Base-by-base conservation (phyloP, 805 yeast genomes). In the Myxozyma vanderwaltii region DNA sequence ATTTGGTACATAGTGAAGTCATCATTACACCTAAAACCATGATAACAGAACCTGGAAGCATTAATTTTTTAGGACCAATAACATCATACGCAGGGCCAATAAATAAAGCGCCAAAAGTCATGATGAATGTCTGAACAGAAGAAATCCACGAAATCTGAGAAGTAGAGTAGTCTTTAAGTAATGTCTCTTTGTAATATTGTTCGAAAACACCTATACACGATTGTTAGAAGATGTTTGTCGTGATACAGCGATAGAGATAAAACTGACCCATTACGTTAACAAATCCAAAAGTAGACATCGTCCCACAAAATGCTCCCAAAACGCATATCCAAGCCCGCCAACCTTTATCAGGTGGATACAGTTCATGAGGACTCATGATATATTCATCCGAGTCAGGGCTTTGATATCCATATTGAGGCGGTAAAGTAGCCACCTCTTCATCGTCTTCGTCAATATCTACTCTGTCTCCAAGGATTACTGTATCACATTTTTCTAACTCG, bases 271-370 rank as follows among this genome's bases (percentile, higher is more conserved):
- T 54, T 21, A 54, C 54, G 40, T 58, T 58, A 19, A 45, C 43
- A 29, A 86, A 65, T 1, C 95, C 94, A 68, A 86, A 82, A 1
- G 82, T 77, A 47, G 81, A 78, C 6, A 82, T 69, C 56, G 82
- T 72, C 1, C 89, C 89, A 31, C 81, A 70, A 63, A 82, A 82
- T 0, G 84, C 78, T 1, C 86, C 86, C 12, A 81, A 54, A 1
- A 81, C 70, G 0, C 83, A 82, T 3, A 79, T 76, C 69, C 85
- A 74, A 75, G 87, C 85, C 45, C 49, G 13, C 50, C 43, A 52
- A 7, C 56, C 56, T n/a, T 17, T 33, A 19, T 52, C 56, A 3
- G 56, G 56, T 35, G 44, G 56, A 17, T 52, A 52, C 29, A 44
- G 23, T 38, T 52, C 56, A 36, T 52, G 56, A 3, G 56, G 51